Base-by-base conservation (phyloP, 768 basidiomycete genomes). In the Melanogaster broomeanus region DNA sequence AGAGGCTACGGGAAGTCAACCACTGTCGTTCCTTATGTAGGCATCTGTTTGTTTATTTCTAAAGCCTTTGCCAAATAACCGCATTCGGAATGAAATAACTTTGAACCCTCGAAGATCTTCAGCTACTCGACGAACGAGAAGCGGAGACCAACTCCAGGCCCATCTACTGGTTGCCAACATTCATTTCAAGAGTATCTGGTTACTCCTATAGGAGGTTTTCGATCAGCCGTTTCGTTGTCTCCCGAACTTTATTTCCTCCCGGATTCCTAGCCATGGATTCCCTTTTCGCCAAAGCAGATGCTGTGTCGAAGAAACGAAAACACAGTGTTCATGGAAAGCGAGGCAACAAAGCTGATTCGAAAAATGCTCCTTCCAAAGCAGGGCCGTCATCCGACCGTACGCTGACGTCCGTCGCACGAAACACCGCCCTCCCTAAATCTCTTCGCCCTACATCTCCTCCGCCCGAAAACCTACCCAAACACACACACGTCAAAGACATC, bases 201-300 rank as follows among this genome's bases (percentile, higher is more conserved):
- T 11, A 30, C 28, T 30, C 28, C 10, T 30, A 30, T 12, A 30
- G 28, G n/a, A n/a, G n/a, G n/a, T n/a, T n/a, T 30, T 10, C 28
- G 3, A 9, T 11, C 28, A 11, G 31, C 1, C 3, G 7, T 31
- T 31, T 15, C 31, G n/a, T 5, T n/a, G 18, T 37, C n/a, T 18
- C 35, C n/a, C 15, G 25, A 42, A 30, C 42, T 6, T n/a, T 10
- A 3, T 19, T 11, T 31, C 3, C 42, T 10, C 28, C 18, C 22
- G 6, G 2, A 3, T 21, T 21, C 22, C 18, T 28, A 37, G 22
- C n/a, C 21, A 90, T 91, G 88, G 88, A 91, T 61, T 72, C 84
- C 11, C 78, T 93, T 13, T 76, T 92, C 53, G 82, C 88, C 16
- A 83, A 83, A 58, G 88, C 85, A 41, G 74, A 88, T 53, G 78